Evolutionary conservation across 306 rosid genomes (phyloP), one percentile per base, ranked within the genome.

Genomic region (cucumber (Cucumis sativus)): DNA sequence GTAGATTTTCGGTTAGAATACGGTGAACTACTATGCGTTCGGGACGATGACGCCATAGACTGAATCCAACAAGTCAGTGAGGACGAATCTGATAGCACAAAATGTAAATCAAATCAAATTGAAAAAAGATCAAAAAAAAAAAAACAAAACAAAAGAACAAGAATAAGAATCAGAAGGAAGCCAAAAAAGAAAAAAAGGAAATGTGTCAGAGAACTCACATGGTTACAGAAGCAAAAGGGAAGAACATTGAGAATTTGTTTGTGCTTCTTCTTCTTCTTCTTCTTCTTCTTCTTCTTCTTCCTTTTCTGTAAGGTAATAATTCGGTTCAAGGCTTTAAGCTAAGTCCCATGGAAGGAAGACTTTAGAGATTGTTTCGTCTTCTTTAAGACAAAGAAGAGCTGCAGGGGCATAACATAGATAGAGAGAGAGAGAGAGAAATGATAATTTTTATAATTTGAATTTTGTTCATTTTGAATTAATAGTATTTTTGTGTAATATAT

Each of bases 11-110:
- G 89, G 77, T 91, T 49, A 51, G 98, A 91, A 81, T 92, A 96
- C 49, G 98, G 99, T 16, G 99, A 96, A 84, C 98, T 91, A 82
- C 98, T 92, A 82, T 97, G 77, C 71, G 94, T 97, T 71, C 97
- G 86, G 1, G 99, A 96, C 25, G 99, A 92, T 52, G 97, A 92
- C 9, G 98, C 98, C 99, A 96, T 91, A 62, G 78, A 82, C 81
- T 80, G 78, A 77, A 79, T 85, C 88, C 39, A 83, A 74, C 80
- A 84, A 84, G 83, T 23, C 80, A 82, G 82, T 83, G 92, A 89
- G 80, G 91, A 91, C 83, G 37, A 33, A 33, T 87, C 90, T 78
- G 88, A 72, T 16, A 67, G 66, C 23, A 30, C 21, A 33, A 58
- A 35, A 59, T 52, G 69, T 47, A 21, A 33, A 70, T n/a, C n/a